These are phyloP conservation scores for Malassezia dermatis DNA, from an alignment of 1,284 basidiomycete genomes.

Conservation along the genomic window DNA sequence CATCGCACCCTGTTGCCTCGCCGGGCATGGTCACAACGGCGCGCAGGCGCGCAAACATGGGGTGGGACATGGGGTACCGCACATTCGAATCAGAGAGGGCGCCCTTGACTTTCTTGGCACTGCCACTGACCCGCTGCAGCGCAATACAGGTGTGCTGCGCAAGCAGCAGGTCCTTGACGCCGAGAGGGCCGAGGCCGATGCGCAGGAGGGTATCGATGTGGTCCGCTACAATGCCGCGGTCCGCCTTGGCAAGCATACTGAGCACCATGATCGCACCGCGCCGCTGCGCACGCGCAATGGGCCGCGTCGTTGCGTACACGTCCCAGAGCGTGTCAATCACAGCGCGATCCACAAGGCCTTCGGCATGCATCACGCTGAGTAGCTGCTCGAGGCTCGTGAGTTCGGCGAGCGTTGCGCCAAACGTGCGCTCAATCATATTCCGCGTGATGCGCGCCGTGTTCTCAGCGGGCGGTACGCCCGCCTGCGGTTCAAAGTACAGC, in stretches of 20 bases:
- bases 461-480: conserved; percentile 60
- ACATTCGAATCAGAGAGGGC: conserved; percentile 69
- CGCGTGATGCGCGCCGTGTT: conserved; percentile 90
- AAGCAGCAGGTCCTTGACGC: conserved; percentile 65
- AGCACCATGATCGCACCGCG: conserved; percentile 87
- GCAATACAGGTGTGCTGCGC: conserved; percentile 90
- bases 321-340: conserved; percentile 87
- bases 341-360: conserved; percentile 67
- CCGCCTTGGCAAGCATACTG: conserved; percentile 85
- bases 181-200: conserved; percentile 75
- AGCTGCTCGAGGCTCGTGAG: conserved; percentile 91
- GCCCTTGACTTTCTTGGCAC: conserved; percentile 89
- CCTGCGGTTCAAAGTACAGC: conserved; percentile 64
- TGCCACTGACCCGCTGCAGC: conserved; percentile 80
- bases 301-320: conserved; percentile 57
- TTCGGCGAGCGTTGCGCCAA: conserved; percentile 73
- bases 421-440: conserved; percentile 65
- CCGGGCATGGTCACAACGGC: conserved; percentile 52
- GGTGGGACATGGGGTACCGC: conserved; percentile 75
- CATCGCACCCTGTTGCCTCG: conserved; percentile 19
- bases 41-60: conserved; percentile 72
- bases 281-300: conserved; percentile 63
- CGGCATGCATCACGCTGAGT: conserved; percentile 82
- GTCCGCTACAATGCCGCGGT: conserved; percentile 72
- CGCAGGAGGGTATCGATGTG: conserved; percentile 73